Evolutionary conservation across 1,139 yeast genomes (phyloP), one percentile per base, ranked within the genome.

Genomic region (Kodamaea suecica): DNA sequence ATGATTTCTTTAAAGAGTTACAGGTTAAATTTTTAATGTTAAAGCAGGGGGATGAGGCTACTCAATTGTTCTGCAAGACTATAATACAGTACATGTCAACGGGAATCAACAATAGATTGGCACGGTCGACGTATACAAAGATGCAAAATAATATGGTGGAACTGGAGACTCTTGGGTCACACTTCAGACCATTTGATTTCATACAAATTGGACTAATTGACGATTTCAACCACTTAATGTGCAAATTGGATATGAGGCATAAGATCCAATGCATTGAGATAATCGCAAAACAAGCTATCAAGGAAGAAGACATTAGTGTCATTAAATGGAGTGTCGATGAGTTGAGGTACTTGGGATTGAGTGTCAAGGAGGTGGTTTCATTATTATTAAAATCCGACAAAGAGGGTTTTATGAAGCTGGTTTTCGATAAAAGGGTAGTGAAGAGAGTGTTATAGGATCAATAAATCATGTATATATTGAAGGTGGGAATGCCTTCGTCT

Each of bases 251-350:
- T 23, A 23, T 29, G 25, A 34, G 31, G 17, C 44, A 48, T 29
- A 39, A 49, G 25, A 14, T 48, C 15, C 25, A 27, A 12, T 48
- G 53, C 35, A 47, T 57, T 27, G 41, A 43, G 14, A 38, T 47
- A 2, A 53, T 64, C 4, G 41, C 56, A 5, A 34, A 36, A 10
- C 45, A 46, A 21, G 61, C 71, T 1, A 28, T 57, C 3, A 31
- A 35, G 17, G 56, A 55, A 4, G 44, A 52, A 11, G 66, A 66
- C 36, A 9, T 29, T 3, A 45, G 42, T 6, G 46, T 57, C 5
- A 31, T 62, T 3, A 34, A 40, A 16, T 69, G 74, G 74, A 46
- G 55, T 17, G 49, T 62, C 5, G 51, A 53, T 4, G 70, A 66
- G 43, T 50, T 66, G 45, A 49, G 65, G 35, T 38, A 41, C 10